Conservation (phyloP, 352 stramenopile genomes). For the Aphanomyces stellatus region DNA sequence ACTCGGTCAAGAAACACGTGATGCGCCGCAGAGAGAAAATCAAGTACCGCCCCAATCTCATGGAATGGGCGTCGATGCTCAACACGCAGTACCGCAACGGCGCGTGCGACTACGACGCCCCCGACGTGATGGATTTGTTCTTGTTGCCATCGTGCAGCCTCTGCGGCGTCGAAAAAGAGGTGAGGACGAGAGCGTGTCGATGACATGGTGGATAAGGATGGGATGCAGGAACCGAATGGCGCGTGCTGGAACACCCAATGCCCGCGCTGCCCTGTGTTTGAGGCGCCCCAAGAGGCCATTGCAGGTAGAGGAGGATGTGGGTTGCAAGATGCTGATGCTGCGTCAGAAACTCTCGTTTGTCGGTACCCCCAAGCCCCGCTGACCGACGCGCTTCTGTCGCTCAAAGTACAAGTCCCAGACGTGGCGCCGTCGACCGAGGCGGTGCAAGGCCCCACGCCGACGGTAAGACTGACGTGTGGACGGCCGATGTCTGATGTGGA, state of each 20-base stretch:
- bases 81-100: slow-evolving; percentile 54
- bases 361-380: background rate
- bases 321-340: background rate
- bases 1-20: slow-evolving; percentile 77
- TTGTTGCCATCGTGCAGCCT: slow-evolving; percentile 70
- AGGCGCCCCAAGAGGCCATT: slow-evolving; percentile 21
- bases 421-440: background rate
- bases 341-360: no score
- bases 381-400: background rate
- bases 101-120: slow-evolving; percentile 41
- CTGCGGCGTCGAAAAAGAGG: slow-evolving; percentile 77
- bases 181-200: slow-evolving; percentile 20
- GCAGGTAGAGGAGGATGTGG: no score
- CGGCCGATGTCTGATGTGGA: background rate
- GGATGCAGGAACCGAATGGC: slow-evolving; percentile 39
- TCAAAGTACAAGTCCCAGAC: background rate
- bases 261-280: slow-evolving; percentile 56
- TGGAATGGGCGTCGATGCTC: slow-evolving; percentile 61
- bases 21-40: slow-evolving; percentile 73
- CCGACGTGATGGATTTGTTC: slow-evolving; percentile 49
- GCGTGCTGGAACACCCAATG: slow-evolving; percentile 73
- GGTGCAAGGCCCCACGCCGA: background rate
- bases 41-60: slow-evolving; percentile 79
- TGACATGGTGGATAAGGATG: background rate
- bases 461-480: background rate